Evolutionary conservation across 345 rosid genomes (phyloP).

Genomic region (Euphorbia tirucalli): DNA sequence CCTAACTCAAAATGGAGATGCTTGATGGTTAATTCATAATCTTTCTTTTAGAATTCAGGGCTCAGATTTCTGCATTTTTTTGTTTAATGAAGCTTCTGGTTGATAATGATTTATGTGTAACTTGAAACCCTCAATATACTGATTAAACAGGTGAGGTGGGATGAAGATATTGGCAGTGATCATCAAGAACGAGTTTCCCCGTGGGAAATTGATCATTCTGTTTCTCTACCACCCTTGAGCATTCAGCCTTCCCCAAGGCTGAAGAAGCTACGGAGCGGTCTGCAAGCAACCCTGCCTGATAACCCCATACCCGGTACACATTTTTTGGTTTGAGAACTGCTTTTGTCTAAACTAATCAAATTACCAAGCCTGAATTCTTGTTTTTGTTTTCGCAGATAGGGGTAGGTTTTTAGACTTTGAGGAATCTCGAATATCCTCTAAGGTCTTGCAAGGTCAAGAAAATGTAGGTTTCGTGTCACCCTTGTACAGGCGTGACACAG

Average conservation of each 20-base stretch:
- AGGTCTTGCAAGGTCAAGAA: constrained; percentile 99
- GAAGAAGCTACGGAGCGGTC: constrained; percentile 69
- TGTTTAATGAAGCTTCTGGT: not conserved
- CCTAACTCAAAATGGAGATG: constrained; percentile 94
- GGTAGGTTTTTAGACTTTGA: constrained; percentile 72
- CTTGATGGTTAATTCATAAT: constrained; percentile 54
- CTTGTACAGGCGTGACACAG: constrained; percentile 53
- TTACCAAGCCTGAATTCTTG: not conserved
- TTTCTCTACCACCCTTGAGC: constrained; percentile 64
- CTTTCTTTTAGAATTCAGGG: not conserved
- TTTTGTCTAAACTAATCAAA: not conserved
- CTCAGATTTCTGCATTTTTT: not conserved
- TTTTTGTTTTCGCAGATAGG: constrained; percentile 41
- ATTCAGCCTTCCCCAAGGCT: constrained; percentile 76
- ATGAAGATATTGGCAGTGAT: constrained; percentile 51
- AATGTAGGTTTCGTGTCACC: constrained; percentile 72
- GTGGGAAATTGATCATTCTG: constrained; percentile 87
- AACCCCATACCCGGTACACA: constrained; percentile 51
- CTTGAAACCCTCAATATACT: not conserved
- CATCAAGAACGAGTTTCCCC: constrained; percentile 78
- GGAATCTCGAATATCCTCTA: constrained; percentile 84
- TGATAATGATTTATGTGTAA: not conserved
- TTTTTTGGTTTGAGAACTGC: not conserved
- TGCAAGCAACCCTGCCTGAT: constrained; percentile 48
- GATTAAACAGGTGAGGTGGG: constrained; percentile 76